phyloP scores from a whole-genome alignment of 208 protist genomes.

The Trichomonas vaginalis region DNA sequence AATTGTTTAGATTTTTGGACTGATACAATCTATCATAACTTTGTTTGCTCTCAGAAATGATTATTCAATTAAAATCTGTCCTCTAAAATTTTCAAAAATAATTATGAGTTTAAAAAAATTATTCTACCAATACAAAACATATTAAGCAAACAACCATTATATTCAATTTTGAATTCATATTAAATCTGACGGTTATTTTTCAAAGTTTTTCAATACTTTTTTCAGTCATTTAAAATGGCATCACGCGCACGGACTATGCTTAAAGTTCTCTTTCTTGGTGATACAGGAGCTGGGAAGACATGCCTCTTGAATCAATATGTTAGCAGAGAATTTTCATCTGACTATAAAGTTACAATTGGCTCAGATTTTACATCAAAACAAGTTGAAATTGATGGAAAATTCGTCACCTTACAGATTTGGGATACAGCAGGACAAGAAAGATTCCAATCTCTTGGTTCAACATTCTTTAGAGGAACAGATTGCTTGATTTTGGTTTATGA shows the following conservation, averaged over 20 bases:
- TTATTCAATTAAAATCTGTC: too few species aligned
- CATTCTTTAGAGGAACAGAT: conserved; percentile 44
- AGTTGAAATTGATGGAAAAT: conserved; percentile 32
- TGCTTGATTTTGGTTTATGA: conserved; percentile 41
- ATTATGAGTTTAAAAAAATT: too few species aligned
- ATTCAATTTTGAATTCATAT: too few species aligned
- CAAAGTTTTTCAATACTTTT: neutral
- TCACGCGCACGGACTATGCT: neutral
- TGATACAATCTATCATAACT: too few species aligned
- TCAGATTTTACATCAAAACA: conserved; percentile 48
- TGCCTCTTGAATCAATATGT: conserved; percentile 31
- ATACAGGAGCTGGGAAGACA: conserved; percentile 34
- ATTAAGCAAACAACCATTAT: too few species aligned
- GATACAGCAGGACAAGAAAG: conserved; percentile 42
- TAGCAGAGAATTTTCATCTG: conserved; percentile 30
- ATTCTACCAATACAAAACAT: too few species aligned
- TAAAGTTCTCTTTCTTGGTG: conserved; percentile 27
- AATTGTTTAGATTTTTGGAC: too few species aligned
- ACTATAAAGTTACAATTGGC: conserved; percentile 46
- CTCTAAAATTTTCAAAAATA: too few species aligned
- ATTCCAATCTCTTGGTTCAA: conserved; percentile 38
- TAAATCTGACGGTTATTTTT: neutral
- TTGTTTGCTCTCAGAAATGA: too few species aligned
- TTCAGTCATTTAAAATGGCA: neutral
- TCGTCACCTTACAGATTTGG: conserved; percentile 25